Evolutionary conservation across 164 flowering plant species (phyloP).

Genomic region (Annona cherimola): DNA sequence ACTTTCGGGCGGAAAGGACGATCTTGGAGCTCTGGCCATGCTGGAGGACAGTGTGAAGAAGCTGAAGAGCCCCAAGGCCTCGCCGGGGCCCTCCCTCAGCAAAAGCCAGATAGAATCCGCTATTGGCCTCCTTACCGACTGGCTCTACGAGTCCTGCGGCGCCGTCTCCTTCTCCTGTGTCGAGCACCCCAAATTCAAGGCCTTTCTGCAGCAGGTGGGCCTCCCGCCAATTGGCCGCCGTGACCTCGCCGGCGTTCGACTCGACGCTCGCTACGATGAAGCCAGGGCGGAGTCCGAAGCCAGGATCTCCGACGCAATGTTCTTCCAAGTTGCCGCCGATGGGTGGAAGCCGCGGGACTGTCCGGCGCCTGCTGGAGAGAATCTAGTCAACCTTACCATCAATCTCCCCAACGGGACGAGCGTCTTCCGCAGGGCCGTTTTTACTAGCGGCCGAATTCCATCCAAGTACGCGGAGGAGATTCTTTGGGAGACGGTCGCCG

Average conservation of each 20-base stretch:
- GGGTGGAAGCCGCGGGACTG: conserved; percentile 58
- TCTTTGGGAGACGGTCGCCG: conserved; percentile 61
- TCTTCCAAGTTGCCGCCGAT: conserved; percentile 78
- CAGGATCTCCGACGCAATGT: conserved; percentile 78
- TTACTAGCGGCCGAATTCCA: conserved; percentile 52
- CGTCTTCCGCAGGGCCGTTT: conserved; percentile 67
- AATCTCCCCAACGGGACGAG: conserved; percentile 95
- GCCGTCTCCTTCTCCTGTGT: conserved; percentile 75
- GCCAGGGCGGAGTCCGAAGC: conserved; percentile 64
- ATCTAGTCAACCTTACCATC: conserved; percentile 64
- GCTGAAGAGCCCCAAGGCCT: conserved; percentile 83
- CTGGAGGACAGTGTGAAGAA: conserved; percentile 92
- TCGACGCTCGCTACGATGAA: conserved; percentile 69
- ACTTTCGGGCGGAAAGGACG: conserved; percentile 94
- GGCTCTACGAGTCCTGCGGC: conserved; percentile 93
- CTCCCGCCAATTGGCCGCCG: conserved; percentile 51
- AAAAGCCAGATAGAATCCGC: conserved; percentile 68
- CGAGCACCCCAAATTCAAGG: conserved; percentile 85
- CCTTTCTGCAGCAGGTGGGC: conserved; percentile 81
- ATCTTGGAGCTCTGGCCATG: conserved; percentile 86
- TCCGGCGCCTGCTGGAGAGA: conserved; percentile 33
- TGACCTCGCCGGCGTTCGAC: conserved; percentile 53
- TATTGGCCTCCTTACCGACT: conserved; percentile 63
- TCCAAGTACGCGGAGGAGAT: conserved; percentile 83
- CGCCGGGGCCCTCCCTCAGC: conserved; percentile 65